Percentiles rank a stretch among this genome's conserved stretches.
These are phyloP conservation scores for Silene coronaria DNA, from an alignment of 179 eudicot genomes.

Conservation along the genomic window DNA sequence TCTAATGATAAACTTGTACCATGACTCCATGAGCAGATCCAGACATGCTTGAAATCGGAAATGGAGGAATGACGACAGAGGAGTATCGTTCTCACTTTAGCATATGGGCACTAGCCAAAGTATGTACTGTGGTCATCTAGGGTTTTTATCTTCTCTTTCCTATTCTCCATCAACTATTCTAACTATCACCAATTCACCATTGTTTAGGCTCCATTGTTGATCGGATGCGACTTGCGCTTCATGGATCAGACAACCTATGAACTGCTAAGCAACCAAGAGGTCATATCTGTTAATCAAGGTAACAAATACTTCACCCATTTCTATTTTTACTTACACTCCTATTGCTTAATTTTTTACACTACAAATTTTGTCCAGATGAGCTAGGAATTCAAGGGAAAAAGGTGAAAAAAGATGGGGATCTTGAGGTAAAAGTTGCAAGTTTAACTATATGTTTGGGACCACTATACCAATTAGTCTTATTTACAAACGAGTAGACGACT, in stretches of 20 bases:
- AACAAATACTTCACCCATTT: background rate
- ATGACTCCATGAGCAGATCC: slow-evolving; percentile 48
- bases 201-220: slow-evolving; percentile 62
- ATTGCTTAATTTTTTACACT: background rate
- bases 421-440: slow-evolving; percentile 42
- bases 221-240: slow-evolving; percentile 64
- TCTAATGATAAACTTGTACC: background rate
- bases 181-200: background rate
- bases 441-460: background rate
- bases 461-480: too few species aligned
- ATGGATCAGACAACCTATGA: slow-evolving; percentile 35
- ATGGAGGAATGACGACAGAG: slow-evolving; percentile 63
- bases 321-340: background rate
- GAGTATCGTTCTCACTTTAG: slow-evolving; percentile 87
- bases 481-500: too few species aligned
- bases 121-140: slow-evolving; percentile 9
- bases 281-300: slow-evolving; percentile 82
- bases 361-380: slow-evolving; percentile 33
- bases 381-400: slow-evolving; percentile 68
- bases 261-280: slow-evolving; percentile 55
- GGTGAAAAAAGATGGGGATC: slow-evolving; percentile 41
- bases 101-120: slow-evolving; percentile 80
- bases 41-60: slow-evolving; percentile 88
- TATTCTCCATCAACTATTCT: background rate
- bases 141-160: background rate